These are phyloP conservation scores for Globisporangium nodosum DNA, from an alignment of 352 stramenopile genomes.

Conservation along the genomic window DNA sequence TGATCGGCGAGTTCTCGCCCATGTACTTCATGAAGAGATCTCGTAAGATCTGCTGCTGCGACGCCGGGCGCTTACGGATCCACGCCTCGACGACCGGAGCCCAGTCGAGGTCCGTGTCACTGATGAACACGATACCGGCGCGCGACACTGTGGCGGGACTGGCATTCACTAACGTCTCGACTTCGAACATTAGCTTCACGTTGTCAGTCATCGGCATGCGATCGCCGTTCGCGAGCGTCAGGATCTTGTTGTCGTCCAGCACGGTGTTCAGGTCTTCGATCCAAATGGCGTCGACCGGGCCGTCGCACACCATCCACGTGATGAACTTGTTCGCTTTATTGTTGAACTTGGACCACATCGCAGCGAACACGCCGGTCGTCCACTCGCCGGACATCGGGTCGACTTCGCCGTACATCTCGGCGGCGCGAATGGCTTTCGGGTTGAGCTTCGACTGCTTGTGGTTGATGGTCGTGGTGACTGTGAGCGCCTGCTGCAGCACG, in stretches of 20 bases:
- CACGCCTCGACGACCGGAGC: conserved; percentile 94
- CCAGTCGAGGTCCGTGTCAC: conserved; percentile 97
- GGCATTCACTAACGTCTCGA: conserved; percentile 96
- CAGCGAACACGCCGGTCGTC: conserved; percentile 97
- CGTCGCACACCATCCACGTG: conserved; percentile 98
- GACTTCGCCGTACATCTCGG: conserved; percentile 98
- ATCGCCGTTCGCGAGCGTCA: conserved; percentile 96
- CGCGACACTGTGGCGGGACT: conserved; percentile 96
- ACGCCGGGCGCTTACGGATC: conserved; percentile 88
- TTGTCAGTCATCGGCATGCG: conserved; percentile 98
- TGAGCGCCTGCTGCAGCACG: conserved; percentile 91
- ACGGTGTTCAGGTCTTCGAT: conserved; percentile 99
- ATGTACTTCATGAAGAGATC: conserved; percentile 96
- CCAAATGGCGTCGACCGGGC: conserved; percentile 97
- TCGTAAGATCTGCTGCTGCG: conserved; percentile 86
- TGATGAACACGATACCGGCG: conserved; percentile 98
- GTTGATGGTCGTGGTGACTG: conserved; percentile 87
- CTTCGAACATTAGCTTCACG: conserved; percentile 97
- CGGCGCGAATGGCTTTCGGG: conserved; percentile 95
- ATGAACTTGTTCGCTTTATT: conserved; percentile 98
- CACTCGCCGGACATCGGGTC: conserved; percentile 96
- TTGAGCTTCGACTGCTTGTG: conserved; percentile 97
- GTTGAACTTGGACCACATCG: conserved; percentile 99
- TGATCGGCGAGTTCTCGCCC: conserved; percentile 90
- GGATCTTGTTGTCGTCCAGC: conserved; percentile 97